Percentiles rank a stretch among this genome's conserved stretches.
These are phyloP conservation scores for Candida gorgasii DNA, from an alignment of 805 yeast genomes.

Conservation along the genomic window DNA sequence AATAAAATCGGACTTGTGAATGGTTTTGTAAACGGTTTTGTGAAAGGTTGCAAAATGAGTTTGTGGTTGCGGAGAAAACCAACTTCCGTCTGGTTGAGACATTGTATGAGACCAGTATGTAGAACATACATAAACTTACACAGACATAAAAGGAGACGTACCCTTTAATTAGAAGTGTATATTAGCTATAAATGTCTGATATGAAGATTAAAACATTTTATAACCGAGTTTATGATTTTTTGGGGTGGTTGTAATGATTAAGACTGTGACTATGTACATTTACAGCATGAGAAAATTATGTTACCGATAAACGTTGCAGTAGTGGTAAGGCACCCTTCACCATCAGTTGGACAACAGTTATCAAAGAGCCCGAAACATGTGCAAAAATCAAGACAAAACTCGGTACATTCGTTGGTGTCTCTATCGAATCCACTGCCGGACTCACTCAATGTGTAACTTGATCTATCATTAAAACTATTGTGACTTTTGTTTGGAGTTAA, in stretches of 20 bases:
- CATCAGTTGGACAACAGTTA: conserved; percentile 41
- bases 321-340: conserved; percentile 41
- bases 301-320: conserved; percentile 39
- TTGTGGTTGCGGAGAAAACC: conserved; percentile 7
- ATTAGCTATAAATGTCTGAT: too few species aligned
- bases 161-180: too few species aligned
- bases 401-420: conserved; percentile 41
- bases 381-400: conserved; percentile 38
- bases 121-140: too few species aligned
- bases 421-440: conserved; percentile 38
- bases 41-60: conserved; percentile 3
- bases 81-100: too few species aligned
- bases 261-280: conserved; percentile 20
- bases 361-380: conserved; percentile 43
- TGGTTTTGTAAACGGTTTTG: neutral
- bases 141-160: too few species aligned
- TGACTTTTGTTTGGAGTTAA: conserved; percentile 2
- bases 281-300: conserved; percentile 33
- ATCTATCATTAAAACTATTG: conserved; percentile 13
- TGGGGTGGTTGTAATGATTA: neutral
- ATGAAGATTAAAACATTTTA: too few species aligned
- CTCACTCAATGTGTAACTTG: conserved; percentile 26
- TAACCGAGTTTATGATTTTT: too few species aligned
- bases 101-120: too few species aligned
- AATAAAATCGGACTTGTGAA: neutral